Evolutionary conservation across 176 grass and related monocot genomes (phyloP).

Genomic region (Lolium multiflorum): DNA sequence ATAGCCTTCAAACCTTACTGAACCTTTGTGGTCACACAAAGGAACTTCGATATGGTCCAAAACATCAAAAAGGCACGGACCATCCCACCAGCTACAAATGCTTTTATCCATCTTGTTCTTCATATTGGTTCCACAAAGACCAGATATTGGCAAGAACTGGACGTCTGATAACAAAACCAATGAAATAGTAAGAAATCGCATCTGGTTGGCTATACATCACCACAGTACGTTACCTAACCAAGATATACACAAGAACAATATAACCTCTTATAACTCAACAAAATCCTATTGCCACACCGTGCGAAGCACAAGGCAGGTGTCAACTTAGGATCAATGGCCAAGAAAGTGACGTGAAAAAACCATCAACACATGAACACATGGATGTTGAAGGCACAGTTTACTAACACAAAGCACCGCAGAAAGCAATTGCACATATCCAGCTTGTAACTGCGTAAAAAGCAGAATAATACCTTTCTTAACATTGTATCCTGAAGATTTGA

Average conservation of each 20-base stretch:
- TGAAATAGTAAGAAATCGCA: conserved; percentile 35
- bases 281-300: neutral
- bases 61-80: conserved; percentile 90
- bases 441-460: neutral
- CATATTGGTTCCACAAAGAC: conserved; percentile 86
- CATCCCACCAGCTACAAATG: conserved; percentile 80
- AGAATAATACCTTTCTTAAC: conserved; percentile 78
- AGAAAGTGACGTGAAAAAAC: neutral
- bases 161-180: conserved; percentile 73
- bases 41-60: conserved; percentile 85
- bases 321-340: neutral
- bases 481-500: conserved; percentile 87
- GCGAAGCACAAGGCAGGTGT: neutral
- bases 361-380: neutral
- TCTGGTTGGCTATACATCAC: neutral
- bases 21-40: conserved; percentile 78
- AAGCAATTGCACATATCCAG: conserved; percentile 1
- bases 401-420: neutral
- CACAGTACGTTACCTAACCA: neutral
- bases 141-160: conserved; percentile 91
- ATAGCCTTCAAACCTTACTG: conserved; percentile 64
- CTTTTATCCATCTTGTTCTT: conserved; percentile 84
- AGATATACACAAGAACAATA: neutral
- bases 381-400: neutral
- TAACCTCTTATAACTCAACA: neutral